Evolutionary conservation across 352 stramenopile species (phyloP).

Genomic region (Globisporangium lucens): DNA sequence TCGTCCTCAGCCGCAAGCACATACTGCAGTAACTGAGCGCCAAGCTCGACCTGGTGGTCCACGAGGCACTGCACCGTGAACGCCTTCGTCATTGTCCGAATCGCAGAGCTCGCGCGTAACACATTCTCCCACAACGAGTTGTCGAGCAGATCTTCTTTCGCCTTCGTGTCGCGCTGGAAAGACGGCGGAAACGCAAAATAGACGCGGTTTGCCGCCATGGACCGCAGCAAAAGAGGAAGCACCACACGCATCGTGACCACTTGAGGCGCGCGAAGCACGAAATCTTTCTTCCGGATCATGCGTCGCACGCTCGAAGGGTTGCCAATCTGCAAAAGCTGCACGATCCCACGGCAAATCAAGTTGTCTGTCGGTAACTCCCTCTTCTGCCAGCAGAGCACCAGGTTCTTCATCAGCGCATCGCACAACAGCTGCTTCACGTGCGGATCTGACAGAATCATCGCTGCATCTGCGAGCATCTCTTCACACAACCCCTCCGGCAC

Average conservation of each 20-base stretch:
- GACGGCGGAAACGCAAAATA: conserved; percentile 36
- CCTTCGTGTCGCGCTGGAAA: conserved; percentile 35
- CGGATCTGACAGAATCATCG: conserved; percentile 72
- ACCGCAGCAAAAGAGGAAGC: conserved; percentile 62
- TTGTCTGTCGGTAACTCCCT: conserved; percentile 82
- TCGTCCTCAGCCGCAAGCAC: conserved; percentile 63
- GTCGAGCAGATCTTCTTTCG: conserved; percentile 47
- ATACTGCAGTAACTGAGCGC: conserved; percentile 48
- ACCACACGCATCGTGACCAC: conserved; percentile 81
- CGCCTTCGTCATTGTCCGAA: conserved; percentile 61
- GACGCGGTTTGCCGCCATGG: conserved; percentile 50
- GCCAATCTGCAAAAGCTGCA: conserved; percentile 82
- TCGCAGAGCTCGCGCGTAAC: conserved; percentile 64
- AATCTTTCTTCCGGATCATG: conserved; percentile 86
- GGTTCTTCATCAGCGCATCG: conserved; percentile 64
- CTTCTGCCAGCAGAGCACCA: conserved; percentile 56
- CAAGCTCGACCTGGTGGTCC: conserved; percentile 55
- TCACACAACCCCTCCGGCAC: conserved; percentile 80
- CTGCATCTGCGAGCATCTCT: conserved; percentile 68
- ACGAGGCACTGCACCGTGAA: conserved; percentile 68
- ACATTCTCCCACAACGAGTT: conserved; percentile 65
- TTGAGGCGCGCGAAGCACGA: conserved; percentile 69
- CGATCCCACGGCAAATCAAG: conserved; percentile 66
- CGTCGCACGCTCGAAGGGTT: conserved; percentile 74
- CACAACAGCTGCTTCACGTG: conserved; percentile 79